phyloP scores from a whole-genome alignment of 75 land plant genomes.

The Ceratopteris richardii region DNA sequence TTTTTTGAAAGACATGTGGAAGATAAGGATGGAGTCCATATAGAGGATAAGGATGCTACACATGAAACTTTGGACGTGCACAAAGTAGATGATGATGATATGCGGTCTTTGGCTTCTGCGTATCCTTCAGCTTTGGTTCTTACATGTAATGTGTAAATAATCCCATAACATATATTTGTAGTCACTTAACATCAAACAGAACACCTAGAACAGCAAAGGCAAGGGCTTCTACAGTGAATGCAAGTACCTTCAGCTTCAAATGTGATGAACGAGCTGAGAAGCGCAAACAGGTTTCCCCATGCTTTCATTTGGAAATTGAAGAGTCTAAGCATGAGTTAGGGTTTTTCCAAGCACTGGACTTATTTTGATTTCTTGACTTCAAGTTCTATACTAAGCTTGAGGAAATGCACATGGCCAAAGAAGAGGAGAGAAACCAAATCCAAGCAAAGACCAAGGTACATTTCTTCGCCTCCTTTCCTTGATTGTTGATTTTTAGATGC shows the following conservation, averaged over 20 bases:
- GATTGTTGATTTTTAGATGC: no score
- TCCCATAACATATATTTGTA: neutral
- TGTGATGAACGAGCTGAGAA: conserved; percentile 50
- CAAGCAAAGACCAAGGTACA: conserved; percentile 41
- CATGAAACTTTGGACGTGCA: no score
- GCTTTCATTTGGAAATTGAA: neutral
- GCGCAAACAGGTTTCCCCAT: conserved; percentile 32
- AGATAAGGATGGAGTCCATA: neutral
- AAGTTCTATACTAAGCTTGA: conserved; percentile 52
- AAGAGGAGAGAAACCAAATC: conserved; percentile 33
- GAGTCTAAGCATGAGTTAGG: neutral
- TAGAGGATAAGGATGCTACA: conserved; percentile 4
- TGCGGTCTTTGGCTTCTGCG: conserved; percentile 36
- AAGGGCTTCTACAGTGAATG: conserved; percentile 10
- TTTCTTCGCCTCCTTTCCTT: no score
- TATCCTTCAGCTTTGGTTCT: conserved; percentile 25
- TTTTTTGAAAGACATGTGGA: conserved; percentile 6
- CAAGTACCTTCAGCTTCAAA: conserved; percentile 35
- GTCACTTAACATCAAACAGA: neutral
- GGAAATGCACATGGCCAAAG: conserved; percentile 45
- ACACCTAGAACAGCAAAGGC: neutral
- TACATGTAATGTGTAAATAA: neutral
- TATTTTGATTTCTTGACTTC: neutral
- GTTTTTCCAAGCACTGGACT: no score
- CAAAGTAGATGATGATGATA: conserved; percentile 35